Conservation (phyloP, 192 early-diverging fungal species). For the Coemansia sp. region DNA sequence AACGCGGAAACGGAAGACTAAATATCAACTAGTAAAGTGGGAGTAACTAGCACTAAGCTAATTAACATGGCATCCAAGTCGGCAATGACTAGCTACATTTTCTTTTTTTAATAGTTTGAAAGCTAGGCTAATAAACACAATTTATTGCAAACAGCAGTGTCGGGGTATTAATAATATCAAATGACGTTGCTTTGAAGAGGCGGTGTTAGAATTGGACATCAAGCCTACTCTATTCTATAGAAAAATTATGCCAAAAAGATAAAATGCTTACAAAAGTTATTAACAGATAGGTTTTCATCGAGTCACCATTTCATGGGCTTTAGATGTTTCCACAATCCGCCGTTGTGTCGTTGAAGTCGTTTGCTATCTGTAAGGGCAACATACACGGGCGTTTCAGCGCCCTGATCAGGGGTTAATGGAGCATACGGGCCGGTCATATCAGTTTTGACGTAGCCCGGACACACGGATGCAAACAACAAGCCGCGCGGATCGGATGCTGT, state of each 20-base stretch:
- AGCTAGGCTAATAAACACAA: no score
- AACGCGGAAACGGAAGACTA: no score
- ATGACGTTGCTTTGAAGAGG: no score
- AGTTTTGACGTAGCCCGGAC: constrained; percentile 47
- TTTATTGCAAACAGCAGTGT: no score
- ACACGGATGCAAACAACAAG: constrained; percentile 49
- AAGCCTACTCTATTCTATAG: not conserved
- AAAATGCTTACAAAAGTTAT: constrained; percentile 3
- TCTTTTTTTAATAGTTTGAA: no score
- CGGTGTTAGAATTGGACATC: no score
- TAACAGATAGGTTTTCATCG: not conserved
- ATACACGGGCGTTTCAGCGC: constrained; percentile 50
- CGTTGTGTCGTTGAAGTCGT: constrained; percentile 40
- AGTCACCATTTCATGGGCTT: constrained; percentile 46
- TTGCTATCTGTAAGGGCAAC: constrained; percentile 40
- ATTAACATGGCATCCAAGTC: no score
- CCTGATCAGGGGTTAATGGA: constrained; percentile 43
- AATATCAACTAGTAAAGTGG: no score
- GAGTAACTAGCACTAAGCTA: no score
- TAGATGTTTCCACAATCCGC: constrained; percentile 46
- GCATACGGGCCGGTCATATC: constrained; percentile 49
- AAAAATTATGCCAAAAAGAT: not conserved
- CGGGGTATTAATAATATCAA: no score
- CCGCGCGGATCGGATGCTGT: constrained; percentile 16
- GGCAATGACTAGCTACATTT: no score